Evolutionary conservation across 108 stramenopile species (phyloP).

Genomic region (Bacterosira constricta): DNA sequence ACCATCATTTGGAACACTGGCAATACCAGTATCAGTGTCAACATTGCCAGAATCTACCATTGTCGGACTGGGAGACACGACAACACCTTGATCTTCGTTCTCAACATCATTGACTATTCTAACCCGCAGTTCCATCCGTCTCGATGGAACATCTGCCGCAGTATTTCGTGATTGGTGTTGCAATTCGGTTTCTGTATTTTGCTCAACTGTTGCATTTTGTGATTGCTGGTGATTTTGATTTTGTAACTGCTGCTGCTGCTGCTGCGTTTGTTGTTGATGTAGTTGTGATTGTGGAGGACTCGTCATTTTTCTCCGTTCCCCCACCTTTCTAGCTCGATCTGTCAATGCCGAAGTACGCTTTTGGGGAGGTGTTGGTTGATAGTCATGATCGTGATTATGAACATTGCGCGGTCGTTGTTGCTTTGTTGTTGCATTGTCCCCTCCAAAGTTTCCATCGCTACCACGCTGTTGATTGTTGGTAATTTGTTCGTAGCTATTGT

Average conservation of each 20-base stretch:
- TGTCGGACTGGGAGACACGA: constrained; percentile 2
- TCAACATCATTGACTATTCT: not conserved
- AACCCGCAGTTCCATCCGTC: not conserved
- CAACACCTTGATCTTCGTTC: not conserved
- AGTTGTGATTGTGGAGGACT: no score
- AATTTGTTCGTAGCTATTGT: not conserved
- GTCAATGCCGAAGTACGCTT: not conserved
- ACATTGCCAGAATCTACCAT: not conserved
- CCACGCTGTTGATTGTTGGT: not conserved
- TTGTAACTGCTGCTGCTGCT: not conserved
- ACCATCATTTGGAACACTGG: not conserved
- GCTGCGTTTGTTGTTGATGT: not conserved
- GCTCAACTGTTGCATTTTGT: no score
- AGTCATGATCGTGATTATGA: constrained; percentile 4
- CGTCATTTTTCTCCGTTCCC: not conserved
- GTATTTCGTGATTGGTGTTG: not conserved
- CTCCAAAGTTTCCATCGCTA: not conserved
- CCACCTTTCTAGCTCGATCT: not conserved
- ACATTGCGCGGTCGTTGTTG: not conserved
- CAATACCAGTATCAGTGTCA: not conserved
- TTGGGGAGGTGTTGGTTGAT: constrained; percentile 17
- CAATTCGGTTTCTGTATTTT: no score
- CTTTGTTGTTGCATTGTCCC: not conserved
- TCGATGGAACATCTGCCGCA: not conserved
- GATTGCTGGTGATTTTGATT: not conserved